phyloP scores from a whole-genome alignment of 2,329 filamentous ascomycete species.

The Fusarium ramigenum region DNA sequence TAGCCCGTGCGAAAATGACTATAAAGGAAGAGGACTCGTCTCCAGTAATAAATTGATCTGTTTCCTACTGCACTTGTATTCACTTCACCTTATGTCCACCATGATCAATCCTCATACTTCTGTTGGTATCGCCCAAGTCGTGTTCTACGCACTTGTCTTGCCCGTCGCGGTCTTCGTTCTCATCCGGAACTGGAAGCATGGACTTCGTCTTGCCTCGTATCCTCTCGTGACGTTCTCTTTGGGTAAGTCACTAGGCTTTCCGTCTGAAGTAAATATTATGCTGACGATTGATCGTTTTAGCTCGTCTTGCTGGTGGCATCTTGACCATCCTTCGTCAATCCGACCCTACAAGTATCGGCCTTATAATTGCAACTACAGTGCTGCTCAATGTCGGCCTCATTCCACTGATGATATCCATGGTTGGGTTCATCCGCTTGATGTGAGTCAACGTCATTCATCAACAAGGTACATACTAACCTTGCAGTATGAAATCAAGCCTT shows the following conservation, averaged over 20 bases:
- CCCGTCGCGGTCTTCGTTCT: not conserved
- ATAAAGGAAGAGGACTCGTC: too few species aligned
- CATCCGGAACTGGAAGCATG: not conserved
- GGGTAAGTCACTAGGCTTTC: rapidly evolving
- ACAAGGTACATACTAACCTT: rapidly evolving
- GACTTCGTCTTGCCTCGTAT: not conserved
- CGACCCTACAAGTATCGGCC: rapidly evolving
- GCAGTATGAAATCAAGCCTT: not conserved
- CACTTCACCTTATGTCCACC: too few species aligned
- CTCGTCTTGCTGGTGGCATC: not conserved
- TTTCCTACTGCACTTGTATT: too few species aligned
- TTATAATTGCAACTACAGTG: not conserved
- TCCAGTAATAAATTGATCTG: too few species aligned
- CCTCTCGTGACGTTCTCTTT: not conserved
- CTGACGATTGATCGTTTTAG: not conserved
- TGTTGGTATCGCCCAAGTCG: not conserved
- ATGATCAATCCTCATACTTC: not conserved
- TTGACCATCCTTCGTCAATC: not conserved
- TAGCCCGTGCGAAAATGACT: not conserved
- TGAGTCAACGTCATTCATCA: too few species aligned
- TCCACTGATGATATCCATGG: not conserved
- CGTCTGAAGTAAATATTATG: rapidly evolving
- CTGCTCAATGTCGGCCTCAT: not conserved
- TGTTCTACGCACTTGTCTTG: not conserved
- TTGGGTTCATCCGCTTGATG: not conserved